A percentile compares a stretch with the other conserved stretches of the same genome.
Evolutionary conservation across 495 filamentous ascomycete species (phyloP).

Genomic region (Aspergillus sclerotiicarbonarius): DNA sequence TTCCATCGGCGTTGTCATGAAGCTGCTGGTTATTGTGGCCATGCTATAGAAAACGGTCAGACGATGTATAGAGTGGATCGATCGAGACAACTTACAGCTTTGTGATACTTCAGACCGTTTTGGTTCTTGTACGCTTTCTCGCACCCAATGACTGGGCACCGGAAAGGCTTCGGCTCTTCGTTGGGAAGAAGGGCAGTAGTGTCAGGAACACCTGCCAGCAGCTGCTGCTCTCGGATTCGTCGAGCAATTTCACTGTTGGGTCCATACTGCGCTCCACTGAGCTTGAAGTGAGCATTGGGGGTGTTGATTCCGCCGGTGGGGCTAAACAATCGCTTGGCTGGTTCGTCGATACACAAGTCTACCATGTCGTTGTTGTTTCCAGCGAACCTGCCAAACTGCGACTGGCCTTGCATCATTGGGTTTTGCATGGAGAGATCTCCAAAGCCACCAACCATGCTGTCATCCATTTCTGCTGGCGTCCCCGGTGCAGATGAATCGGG

Average conservation of each 20-base stretch:
- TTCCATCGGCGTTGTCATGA: conserved; percentile 92
- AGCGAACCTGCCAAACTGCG: conserved; percentile 44
- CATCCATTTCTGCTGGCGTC: conserved; percentile 65
- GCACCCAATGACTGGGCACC: conserved; percentile 96
- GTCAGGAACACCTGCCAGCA: conserved; percentile 62
- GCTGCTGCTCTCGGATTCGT: conserved; percentile 70
- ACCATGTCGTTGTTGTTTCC: conserved; percentile 57
- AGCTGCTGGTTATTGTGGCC: conserved; percentile 95
- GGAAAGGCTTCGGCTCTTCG: conserved; percentile 89
- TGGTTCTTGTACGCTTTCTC: conserved; percentile 99
- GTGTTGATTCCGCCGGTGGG: conserved; percentile 72
- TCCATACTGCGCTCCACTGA: conserved; percentile 69
- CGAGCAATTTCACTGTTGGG: conserved; percentile 72
- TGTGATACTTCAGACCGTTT: conserved; percentile 90
- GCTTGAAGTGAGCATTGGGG: conserved; percentile 65
- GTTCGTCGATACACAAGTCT: conserved; percentile 88
- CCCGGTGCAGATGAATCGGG: conserved; percentile 74
- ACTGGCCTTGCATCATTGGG: conserved; percentile 55
- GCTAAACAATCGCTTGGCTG: conserved; percentile 88
- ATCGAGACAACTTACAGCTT: conserved; percentile 53
- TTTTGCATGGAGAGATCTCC: conserved; percentile 55
- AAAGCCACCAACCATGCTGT: conserved; percentile 55
- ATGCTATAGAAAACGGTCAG: conserved; percentile 52
- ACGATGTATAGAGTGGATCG: not conserved
- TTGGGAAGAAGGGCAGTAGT: conserved; percentile 52